A percentile compares a stretch with the other conserved stretches of the same genome.
Evolutionary conservation across 2,329 filamentous ascomycete genomes (phyloP).

Genomic region (Diaporthe vaccinii): DNA sequence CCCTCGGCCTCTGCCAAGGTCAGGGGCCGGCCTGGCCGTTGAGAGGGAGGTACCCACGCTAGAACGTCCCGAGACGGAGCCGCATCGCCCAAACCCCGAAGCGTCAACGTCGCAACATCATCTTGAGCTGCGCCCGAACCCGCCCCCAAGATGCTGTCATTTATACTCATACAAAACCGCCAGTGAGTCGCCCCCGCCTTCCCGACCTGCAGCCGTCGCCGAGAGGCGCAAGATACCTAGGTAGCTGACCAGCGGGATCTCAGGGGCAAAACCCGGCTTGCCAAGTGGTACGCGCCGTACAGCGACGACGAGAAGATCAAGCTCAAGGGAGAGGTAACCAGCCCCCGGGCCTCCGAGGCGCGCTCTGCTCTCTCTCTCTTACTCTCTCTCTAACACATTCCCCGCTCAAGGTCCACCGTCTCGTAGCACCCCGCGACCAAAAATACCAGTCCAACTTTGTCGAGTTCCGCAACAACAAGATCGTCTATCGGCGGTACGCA

Average conservation of each 20-base stretch:
- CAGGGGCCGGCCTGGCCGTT: conserved; percentile 26
- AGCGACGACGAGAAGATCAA: conserved; percentile 99
- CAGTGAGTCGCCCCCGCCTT: conserved; percentile 68
- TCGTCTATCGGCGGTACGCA: conserved; percentile 97
- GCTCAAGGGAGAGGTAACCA: conserved; percentile 89
- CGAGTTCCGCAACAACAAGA: conserved; percentile 94
- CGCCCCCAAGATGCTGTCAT: conserved; percentile 75
- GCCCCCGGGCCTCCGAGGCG: conserved; percentile 32
- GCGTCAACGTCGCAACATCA: conserved; percentile 36
- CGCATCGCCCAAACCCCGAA: conserved; percentile 27
- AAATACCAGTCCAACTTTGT: conserved; percentile 99
- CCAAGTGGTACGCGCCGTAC: conserved; percentile 99
- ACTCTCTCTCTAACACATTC: background rate
- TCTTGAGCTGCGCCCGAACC: conserved; percentile 31
- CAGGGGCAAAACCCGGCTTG: conserved; percentile 97
- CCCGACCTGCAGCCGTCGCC: too few species aligned
- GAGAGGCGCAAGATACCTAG: background rate
- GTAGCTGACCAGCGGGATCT: conserved; percentile 23
- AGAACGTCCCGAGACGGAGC: conserved; percentile 33
- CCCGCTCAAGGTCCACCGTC: conserved; percentile 82
- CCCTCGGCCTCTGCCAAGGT: conserved; percentile 28
- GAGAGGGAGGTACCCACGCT: conserved; percentile 26
- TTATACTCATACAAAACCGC: conserved; percentile 90
- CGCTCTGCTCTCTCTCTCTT: conserved; percentile 18
- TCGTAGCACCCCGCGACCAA: conserved; percentile 96